Evolutionary conservation across 805 yeast genomes (phyloP), one percentile per base, ranked within the genome.

Genomic region (Teunomyces cretensis): DNA sequence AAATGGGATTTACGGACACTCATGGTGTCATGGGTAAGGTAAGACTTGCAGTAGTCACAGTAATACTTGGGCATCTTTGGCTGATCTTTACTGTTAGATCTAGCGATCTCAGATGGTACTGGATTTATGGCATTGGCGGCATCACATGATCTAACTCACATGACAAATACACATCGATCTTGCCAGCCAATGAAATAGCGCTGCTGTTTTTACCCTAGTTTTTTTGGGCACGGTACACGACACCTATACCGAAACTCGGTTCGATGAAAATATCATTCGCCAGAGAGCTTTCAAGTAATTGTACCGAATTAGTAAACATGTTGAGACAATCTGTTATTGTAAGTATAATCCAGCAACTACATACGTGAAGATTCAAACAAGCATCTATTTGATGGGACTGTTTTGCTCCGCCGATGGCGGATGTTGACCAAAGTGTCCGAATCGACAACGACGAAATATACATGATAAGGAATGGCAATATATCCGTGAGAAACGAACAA

Each of bases 21-120:
- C 55, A 81, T 71, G n/a, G 94, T 85, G 64, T 88, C 96, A 61
- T 89, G 96, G 1, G 96, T 89, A 46, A 90, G 68, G 55, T 85
- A 84, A 14, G 89, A 80, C 58, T 81, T 81, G 61, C 96, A 89
- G 61, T 88, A 89, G 54, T 86, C 94, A 64, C 96, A 89, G 66
- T 84, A 86, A 62, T 83, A 86, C 51, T 83, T 78, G 2, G 82
- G 84, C 90, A 84, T 82, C 33, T 16, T 19, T 28, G 24, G 6
- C 11, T 14, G 15, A n/a, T 27, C 11, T 16, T 8, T 16, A 3
- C 4, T 7, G 9, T 7, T 26, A 7, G 22, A 19, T 19, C 22
- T 19, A 19, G 22, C 28, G 12, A 11, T 26, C 9, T 26, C 28
- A 26, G 9, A 26, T 2, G 5, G 8, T 8, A 11, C 3, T 7